Evolutionary conservation across 345 rosid species (phyloP), one percentile per base, ranked within the genome.

Genomic region (Triadica sebifera): DNA sequence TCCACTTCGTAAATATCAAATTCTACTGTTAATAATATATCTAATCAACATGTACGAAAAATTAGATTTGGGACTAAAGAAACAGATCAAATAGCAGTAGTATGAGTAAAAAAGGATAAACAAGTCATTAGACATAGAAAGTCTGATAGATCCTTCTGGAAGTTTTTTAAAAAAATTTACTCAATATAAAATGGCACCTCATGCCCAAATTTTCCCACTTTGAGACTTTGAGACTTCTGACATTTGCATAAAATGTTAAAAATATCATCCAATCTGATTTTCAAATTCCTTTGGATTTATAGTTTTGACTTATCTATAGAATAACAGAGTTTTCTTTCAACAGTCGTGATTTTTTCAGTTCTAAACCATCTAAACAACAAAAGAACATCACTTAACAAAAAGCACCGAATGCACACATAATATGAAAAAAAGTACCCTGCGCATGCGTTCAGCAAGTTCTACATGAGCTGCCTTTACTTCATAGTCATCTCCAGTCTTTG

Each of bases 361-460:
- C 41, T 4, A 68, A 24, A 22, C 43, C 19, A 25, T 47, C 6
- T 29, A 68, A 67, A 69, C 9, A 52, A 22, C 68, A 37, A 24
- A 70, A 62, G 16, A 19, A 74, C 34, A 47, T n/a, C 59, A 43
- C 15, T n/a, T 39, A 38, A 29, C 20, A 12, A 62, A 62, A 19
- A 47, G 17, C 51, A 34, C 39, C 38, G 63, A 47, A 53, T 43
- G 11, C 10, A 56, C 6, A 57, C 6, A 38, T 39, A 22, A 25
- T 29, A 37, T 0, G 4, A 46, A 70, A 65, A 58, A 49, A 50
- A 47, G 65, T 75, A 95, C 98, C 98, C 91, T 95, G 78, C 98
- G 97, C 98, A 95, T 95, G 74, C 99, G 96, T 77, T 95, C 98
- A 71, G 98, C 99, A 76, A 95, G 96, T 82, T 93, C 92, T 73